Base-by-base conservation (phyloP, 202 grass and related monocot genomes). In the Zoysia matrella region DNA sequence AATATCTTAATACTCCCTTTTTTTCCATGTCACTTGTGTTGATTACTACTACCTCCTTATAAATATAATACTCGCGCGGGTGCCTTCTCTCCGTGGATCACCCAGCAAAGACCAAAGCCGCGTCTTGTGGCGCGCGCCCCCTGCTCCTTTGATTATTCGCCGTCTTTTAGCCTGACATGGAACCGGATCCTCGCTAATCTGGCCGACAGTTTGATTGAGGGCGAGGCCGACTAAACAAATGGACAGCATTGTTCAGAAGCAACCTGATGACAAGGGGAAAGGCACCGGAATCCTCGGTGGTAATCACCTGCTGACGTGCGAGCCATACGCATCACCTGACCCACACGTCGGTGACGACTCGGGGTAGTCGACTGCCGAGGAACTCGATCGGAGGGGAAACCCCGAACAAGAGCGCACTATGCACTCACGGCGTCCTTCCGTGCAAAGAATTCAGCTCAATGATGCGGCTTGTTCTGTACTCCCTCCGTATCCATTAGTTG, bases 101-200 rank as follows among this genome's bases (percentile, higher is more conserved):
- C 22, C 22, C 22, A 30, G 22, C 4, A 53, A 69, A 36, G 40
- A 48, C 58, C 68, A 85, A 73, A 84, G 65, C 82, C 65, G 71
- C 77, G 72, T 72, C 82, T 65, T 40, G 80, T 61, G 60, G 43
- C 13, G 52, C 11, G 56, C 7, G 48, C 18, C 62, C 22, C 22
- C 22, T n/a, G 46, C 3, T 7, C 65, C 10, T 50, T 60, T 46
- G 66, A 84, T 80, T 83, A 72, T 80, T 75, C 75, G 56, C 47
- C 14, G n/a, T 46, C 70, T 42, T 76, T 72, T 67, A 57, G 79
- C 62, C 50, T 80, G 75, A 80, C 80, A 87, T 67, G 80, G 80
- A 80, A 87, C 80, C 88, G 40, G 84, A 86, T 90, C 76, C 88
- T 83, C 84, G 88, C 75, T 84, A 87, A 87, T 83, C 80, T 76